Conservation (phyloP, 306 rosid species). For the Sindora glabra region DNA sequence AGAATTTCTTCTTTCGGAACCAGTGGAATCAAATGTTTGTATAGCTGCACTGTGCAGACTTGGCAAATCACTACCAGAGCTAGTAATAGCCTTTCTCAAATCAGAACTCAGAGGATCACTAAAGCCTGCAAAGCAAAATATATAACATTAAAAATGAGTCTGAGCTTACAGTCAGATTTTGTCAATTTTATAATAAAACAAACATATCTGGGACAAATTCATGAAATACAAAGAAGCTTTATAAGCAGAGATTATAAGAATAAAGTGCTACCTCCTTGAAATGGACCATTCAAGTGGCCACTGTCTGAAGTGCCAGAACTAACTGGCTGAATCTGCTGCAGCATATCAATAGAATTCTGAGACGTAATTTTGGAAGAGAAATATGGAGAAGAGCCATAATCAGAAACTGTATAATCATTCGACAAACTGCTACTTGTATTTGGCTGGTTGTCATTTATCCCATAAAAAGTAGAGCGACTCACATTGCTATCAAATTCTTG, state of each 20-base stretch:
- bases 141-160: constrained; percentile 26
- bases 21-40: constrained; percentile 39
- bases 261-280: constrained; percentile 46
- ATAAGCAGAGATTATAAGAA: background rate
- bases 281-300: constrained; percentile 27
- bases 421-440: constrained; percentile 28
- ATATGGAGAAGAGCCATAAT: constrained; percentile 31
- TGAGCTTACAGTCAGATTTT: constrained; percentile 6
- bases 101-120: constrained; percentile 30
- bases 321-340: constrained; percentile 34
- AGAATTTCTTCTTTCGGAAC: constrained; percentile 35
- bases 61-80: constrained; percentile 25
- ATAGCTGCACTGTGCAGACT: constrained; percentile 25
- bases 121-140: constrained; percentile 25
- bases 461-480: constrained; percentile 34
- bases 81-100: constrained; percentile 29
- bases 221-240: background rate
- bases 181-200: constrained; percentile 19
- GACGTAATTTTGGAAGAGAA: constrained; percentile 32
- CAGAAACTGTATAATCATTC: constrained; percentile 36
- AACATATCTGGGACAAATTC: constrained; percentile 2
- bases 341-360: constrained; percentile 42
- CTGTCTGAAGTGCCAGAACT: constrained; percentile 27
- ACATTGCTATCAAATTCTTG: constrained; percentile 32
- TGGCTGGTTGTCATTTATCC: constrained; percentile 34